A percentile compares a stretch with the other conserved stretches of the same genome.
Evolutionary conservation across 1,139 yeast genomes (phyloP).

Genomic region (Saccharomyces hybrid): DNA sequence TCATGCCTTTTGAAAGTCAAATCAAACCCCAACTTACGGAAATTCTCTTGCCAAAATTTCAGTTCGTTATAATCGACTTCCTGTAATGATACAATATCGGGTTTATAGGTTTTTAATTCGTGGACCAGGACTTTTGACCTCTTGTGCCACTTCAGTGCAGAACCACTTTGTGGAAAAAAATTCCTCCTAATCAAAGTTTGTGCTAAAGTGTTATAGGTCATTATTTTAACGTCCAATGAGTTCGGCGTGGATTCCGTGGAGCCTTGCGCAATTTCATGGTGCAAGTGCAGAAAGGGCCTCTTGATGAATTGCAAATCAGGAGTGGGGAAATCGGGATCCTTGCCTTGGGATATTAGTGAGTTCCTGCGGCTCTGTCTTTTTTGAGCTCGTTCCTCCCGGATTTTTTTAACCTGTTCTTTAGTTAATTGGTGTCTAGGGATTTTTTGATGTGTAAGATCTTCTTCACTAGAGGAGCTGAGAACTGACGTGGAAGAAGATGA

Average conservation of each 20-base stretch:
- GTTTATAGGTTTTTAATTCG: conserved; percentile 58
- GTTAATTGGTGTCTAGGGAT: not conserved
- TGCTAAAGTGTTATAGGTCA: conserved; percentile 73
- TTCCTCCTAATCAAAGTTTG: conserved; percentile 74
- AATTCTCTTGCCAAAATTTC: conserved; percentile 48
- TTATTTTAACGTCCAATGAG: conserved; percentile 34
- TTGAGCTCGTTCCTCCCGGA: not conserved
- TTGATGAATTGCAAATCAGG: conserved; percentile 3
- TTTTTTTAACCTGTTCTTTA: not conserved
- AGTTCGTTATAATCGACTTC: conserved; percentile 56
- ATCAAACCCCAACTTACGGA: conserved; percentile 47
- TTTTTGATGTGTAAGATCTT: not conserved
- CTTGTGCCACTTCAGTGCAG: conserved; percentile 71
- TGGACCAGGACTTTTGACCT: conserved; percentile 56
- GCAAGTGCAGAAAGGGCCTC: conserved; percentile 1
- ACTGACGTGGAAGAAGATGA: not conserved
- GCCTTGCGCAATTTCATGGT: not conserved
- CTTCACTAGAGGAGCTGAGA: not conserved
- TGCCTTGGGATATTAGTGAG: conserved; percentile 1
- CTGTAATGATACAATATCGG: conserved; percentile 72
- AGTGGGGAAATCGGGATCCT: conserved; percentile 4
- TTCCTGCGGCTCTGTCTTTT: not conserved
- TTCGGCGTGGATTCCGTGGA: not conserved
- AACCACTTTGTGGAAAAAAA: conserved; percentile 76
- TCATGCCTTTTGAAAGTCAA: conserved; percentile 46